Conservation (phyloP, 2,329 filamentous ascomycete genomes). For the Sphaceloma murrayae region DNA sequence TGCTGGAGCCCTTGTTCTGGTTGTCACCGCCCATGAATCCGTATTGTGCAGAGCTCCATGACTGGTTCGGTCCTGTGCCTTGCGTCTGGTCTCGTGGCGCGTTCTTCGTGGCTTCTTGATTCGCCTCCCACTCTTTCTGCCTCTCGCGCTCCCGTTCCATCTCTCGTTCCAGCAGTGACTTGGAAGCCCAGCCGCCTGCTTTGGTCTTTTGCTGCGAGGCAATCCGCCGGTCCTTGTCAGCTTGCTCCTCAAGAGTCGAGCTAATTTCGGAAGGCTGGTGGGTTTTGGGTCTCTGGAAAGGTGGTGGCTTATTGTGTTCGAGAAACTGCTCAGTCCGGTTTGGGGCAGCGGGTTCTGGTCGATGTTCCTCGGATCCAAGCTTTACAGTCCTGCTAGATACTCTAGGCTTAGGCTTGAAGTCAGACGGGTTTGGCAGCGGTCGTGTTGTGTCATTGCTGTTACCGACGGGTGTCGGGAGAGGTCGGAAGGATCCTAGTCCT, state of each 20-base stretch:
- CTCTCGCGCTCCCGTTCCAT: slow-evolving; percentile 71
- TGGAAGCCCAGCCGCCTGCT: slow-evolving; percentile 54
- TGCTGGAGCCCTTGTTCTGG: slow-evolving; percentile 54
- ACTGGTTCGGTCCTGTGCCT: slow-evolving; percentile 57
- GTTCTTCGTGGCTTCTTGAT: slow-evolving; percentile 55
- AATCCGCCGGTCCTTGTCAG: slow-evolving; percentile 51
- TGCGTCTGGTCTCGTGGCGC: slow-evolving; percentile 47
- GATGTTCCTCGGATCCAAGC: slow-evolving; percentile 20
- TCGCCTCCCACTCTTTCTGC: slow-evolving; percentile 70
- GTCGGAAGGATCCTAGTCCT: slow-evolving; percentile 25
- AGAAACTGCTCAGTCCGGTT: slow-evolving; percentile 52
- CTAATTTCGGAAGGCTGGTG: slow-evolving; percentile 43
- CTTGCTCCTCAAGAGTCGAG: slow-evolving; percentile 45
- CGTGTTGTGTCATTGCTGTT: slow-evolving; percentile 23
- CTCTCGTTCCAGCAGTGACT: slow-evolving; percentile 65
- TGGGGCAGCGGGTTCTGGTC: slow-evolving; percentile 20
- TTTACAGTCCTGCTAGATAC: slow-evolving; percentile 20
- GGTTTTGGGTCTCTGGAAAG: slow-evolving; percentile 28
- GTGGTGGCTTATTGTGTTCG: slow-evolving; percentile 45
- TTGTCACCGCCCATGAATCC: slow-evolving; percentile 67
- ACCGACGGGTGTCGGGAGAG: slow-evolving; percentile 26
- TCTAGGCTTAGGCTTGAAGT: slow-evolving; percentile 6
- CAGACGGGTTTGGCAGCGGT: slow-evolving; percentile 21
- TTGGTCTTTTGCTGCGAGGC: slow-evolving; percentile 53
- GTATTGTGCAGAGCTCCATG: slow-evolving; percentile 69